Percentiles rank a stretch among this genome's conserved stretches.
Evolutionary conservation across 2,329 filamentous ascomycete species (phyloP).

Genomic region (Clonostachys byssicola): DNA sequence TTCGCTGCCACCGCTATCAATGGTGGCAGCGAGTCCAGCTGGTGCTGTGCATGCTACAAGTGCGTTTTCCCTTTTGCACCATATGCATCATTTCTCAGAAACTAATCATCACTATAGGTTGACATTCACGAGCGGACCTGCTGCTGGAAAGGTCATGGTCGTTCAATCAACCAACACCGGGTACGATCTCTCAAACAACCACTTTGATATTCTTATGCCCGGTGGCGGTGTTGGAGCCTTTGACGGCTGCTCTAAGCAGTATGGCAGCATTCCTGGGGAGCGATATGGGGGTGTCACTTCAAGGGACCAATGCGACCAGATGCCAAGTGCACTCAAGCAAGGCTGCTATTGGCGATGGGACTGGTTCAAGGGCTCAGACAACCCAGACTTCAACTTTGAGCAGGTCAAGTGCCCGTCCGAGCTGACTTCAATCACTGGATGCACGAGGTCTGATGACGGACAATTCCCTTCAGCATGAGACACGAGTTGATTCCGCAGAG

Average conservation of each 20-base stretch:
- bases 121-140: conserved; percentile 44
- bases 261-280: conserved; percentile 36
- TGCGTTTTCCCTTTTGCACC: conserved; percentile 42
- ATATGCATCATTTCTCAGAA: too few relatives aligned
- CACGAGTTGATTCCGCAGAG: not conserved
- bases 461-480: conserved; percentile 13
- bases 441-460: conserved; percentile 21
- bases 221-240: conserved; percentile 52
- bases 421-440: conserved; percentile 34
- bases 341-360: conserved; percentile 63
- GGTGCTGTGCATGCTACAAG: conserved; percentile 63
- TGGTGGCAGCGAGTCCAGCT: conserved; percentile 49
- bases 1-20: conserved; percentile 57
- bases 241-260: conserved; percentile 46
- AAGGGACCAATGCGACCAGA: conserved; percentile 43
- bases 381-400: conserved; percentile 49
- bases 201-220: conserved; percentile 54
- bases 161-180: conserved; percentile 63
- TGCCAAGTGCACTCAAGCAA: conserved; percentile 47
- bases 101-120: conserved; percentile 20
- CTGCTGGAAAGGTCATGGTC: conserved; percentile 57
- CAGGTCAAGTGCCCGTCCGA: conserved; percentile 50
- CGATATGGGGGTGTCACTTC: conserved; percentile 54
- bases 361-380: conserved; percentile 57
- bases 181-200: conserved; percentile 48